A percentile compares a stretch with the other conserved stretches of the same genome.
Evolutionary conservation across 441 rosid genomes (phyloP).

Genomic region (Pelargonium cotyledonis): DNA sequence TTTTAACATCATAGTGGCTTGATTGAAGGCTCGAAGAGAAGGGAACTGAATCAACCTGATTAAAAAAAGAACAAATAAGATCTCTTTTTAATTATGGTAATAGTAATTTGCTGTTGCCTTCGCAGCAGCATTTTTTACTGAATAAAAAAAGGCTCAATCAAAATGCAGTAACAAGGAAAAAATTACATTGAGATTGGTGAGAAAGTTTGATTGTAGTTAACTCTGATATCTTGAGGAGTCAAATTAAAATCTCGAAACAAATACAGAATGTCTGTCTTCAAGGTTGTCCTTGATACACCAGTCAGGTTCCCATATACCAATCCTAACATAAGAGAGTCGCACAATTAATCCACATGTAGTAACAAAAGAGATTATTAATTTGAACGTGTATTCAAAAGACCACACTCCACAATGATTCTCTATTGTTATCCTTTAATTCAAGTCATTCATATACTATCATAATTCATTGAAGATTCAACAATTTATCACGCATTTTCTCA

Average conservation of each 20-base stretch:
- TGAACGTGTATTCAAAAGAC: too few species aligned
- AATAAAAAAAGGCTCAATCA: not conserved
- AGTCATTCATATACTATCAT: not conserved
- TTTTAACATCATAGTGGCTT: constrained; percentile 31
- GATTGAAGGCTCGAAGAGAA: constrained; percentile 35
- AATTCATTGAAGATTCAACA: not conserved
- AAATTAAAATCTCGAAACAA: constrained; percentile 56
- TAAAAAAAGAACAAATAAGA: constrained; percentile 10
- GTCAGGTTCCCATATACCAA: constrained; percentile 43
- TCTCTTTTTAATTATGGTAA: not conserved
- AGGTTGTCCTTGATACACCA: constrained; percentile 37
- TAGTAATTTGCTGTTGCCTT: too few species aligned
- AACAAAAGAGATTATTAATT: not conserved
- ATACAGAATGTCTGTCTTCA: constrained; percentile 60
- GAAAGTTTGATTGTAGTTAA: constrained; percentile 41
- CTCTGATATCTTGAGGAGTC: constrained; percentile 50
- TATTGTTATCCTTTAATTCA: too few species aligned
- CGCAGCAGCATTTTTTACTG: not conserved
- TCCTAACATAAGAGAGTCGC: constrained; percentile 28
- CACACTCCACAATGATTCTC: too few species aligned
- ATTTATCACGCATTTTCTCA: not conserved
- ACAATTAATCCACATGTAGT: not conserved
- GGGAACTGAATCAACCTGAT: constrained; percentile 61
- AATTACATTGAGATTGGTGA: constrained; percentile 40
- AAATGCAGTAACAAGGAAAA: constrained; percentile 7